phyloP scores from a whole-genome alignment of 768 basidiomycete genomes.

The Xerocomellus chrysenteron region DNA sequence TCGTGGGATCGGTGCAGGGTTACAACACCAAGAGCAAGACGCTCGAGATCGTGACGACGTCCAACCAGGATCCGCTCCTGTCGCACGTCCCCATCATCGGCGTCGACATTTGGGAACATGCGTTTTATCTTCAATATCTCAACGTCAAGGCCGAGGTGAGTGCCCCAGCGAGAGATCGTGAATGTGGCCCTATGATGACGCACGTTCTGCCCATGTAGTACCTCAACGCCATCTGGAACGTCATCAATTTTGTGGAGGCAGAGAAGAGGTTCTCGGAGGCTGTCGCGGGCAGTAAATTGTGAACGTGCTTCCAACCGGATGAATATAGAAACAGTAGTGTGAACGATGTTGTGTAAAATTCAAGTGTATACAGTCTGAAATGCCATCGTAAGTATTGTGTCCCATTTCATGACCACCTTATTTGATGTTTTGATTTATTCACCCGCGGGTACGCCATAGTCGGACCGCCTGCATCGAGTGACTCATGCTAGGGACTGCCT shows the following conservation, averaged over 20 bases:
- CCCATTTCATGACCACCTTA: too few relatives aligned
- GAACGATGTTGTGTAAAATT: too few relatives aligned
- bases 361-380: too few relatives aligned
- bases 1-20: slow-evolving; percentile 47
- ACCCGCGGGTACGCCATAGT: too few relatives aligned
- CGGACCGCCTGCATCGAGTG: too few relatives aligned
- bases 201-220: slow-evolving; percentile 42
- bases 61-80: slow-evolving; percentile 94
- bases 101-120: slow-evolving; percentile 95
- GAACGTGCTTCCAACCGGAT: slow-evolving; percentile 4
- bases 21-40: slow-evolving; percentile 61
- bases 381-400: too few relatives aligned
- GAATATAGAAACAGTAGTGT: too few relatives aligned
- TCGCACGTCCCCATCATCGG: slow-evolving; percentile 80
- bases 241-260: slow-evolving; percentile 73
- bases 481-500: too few relatives aligned
- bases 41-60: slow-evolving; percentile 86
- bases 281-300: slow-evolving; percentile 34
- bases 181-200: background rate
- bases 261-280: slow-evolving; percentile 58
- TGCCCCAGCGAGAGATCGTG: slow-evolving; percentile 6
- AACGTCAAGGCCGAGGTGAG: slow-evolving; percentile 92
- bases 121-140: slow-evolving; percentile 94
- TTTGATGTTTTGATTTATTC: too few relatives aligned
- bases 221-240: slow-evolving; percentile 72